These are phyloP conservation scores for Fistulinella prunicolor DNA, from an alignment of 768 basidiomycete genomes.

Conservation along the genomic window DNA sequence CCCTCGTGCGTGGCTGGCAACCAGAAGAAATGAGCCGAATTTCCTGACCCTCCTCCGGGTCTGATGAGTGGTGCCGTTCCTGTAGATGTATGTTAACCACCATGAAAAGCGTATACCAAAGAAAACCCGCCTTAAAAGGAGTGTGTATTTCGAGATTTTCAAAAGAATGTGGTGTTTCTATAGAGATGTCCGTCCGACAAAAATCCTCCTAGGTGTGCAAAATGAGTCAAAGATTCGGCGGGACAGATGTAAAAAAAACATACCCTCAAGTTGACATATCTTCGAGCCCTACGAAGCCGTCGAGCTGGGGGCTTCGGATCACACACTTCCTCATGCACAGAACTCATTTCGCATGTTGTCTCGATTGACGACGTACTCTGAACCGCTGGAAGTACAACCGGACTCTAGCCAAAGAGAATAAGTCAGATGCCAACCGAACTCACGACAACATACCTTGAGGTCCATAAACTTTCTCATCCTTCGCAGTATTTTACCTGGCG, in stretches of 20 bases:
- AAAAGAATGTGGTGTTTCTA: too few relatives aligned
- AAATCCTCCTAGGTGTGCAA: not conserved
- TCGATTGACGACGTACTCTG: constrained; percentile 2
- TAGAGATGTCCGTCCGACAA: not conserved
- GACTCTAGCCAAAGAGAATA: constrained; percentile 1
- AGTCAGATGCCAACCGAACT: not conserved
- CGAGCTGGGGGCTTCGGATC: not conserved
- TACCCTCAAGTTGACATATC: constrained; percentile 6
- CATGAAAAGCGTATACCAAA: not conserved
- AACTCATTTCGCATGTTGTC: not conserved
- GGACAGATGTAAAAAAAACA: not conserved
- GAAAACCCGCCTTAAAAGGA: not conserved
- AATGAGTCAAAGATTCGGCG: too few relatives aligned
- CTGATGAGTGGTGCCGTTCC: not conserved
- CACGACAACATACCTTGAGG: not conserved
- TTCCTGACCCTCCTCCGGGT: not conserved
- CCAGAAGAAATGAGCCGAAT: not conserved
- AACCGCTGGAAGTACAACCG: not conserved
- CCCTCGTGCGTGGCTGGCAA: not conserved
- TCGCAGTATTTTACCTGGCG: constrained; percentile 1
- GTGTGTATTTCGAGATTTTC: too few relatives aligned
- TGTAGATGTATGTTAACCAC: not conserved
- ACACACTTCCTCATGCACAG: not conserved
- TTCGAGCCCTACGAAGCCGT: constrained; percentile 6
- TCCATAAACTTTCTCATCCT: not conserved